Base-by-base conservation (phyloP, 2,329 filamentous ascomycete species). In the Dothidotthia symphoricarpi region DNA sequence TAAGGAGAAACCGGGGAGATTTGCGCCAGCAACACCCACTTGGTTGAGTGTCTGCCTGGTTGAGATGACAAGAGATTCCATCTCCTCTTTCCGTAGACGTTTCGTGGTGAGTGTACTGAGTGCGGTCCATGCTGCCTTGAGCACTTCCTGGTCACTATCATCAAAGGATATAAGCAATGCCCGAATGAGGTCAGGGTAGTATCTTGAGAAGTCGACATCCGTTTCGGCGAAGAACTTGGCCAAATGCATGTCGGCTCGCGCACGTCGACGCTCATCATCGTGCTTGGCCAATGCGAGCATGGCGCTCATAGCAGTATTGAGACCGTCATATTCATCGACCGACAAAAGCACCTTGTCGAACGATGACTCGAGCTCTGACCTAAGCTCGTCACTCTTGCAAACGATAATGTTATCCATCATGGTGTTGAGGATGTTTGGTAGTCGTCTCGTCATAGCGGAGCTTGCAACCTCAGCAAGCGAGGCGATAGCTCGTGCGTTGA, bases 291-390 rank as follows among this genome's bases (percentile, higher is more conserved):
- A 77, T 39, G 83, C 77, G 30, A 97, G 74, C 71, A 98, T 85
- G 25, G 93, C 88, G 57, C 87, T 95, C 88, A 98, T 97, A 44
- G 88, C 84, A 7, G 87, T 93, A 64, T 96, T 97, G 24, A 98
- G 77, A 34, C 94, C 93, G 69, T 98, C 93, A 54, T 82, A 95
- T 66, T 97, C 93, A 65, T 98, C 93, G 43, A 97, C 89, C 14
- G 90, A 95, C 34, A 91, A 74, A 42, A 98, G 77, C 5, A 98
- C 88, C 0, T 86, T 87, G 63, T 96, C 88, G 57, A 98, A 93
- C 0, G 93, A 86, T 33, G 73, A 72, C 52, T 86, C 81, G 9
- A 98, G 76, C 45, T 97, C 90, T 28, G 69, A 69, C 16, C 76
- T 80, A 24, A 95, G 80, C 3, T 76, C 75, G n/a, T 86, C 84